A percentile compares a stretch with the other conserved stretches of the same genome.
phyloP scores from a whole-genome alignment of 805 yeast genomes.

The Kluyveromyces wickerhamii region DNA sequence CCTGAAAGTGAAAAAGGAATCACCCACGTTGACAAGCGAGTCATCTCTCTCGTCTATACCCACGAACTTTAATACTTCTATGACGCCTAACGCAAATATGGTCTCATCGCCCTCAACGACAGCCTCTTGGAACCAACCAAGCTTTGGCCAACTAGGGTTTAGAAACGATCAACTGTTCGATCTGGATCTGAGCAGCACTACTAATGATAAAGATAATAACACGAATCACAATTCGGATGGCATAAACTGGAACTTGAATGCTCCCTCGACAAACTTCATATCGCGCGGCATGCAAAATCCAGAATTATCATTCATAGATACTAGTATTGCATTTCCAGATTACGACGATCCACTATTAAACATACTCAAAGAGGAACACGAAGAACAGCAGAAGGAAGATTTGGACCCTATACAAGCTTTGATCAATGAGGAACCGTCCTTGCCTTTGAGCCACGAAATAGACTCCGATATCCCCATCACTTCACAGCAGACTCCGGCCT shows the following conservation, averaged over 20 bases:
- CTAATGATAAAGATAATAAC: constrained; percentile 7
- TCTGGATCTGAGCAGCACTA: constrained; percentile 2
- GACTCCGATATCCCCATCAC: too few species aligned
- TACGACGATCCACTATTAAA: constrained; percentile 9
- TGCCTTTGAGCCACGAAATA: neutral
- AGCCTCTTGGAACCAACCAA: constrained; percentile 10
- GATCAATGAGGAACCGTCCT: constrained; percentile 4
- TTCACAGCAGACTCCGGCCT: too few species aligned
- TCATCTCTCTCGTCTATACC: neutral
- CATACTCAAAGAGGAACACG: constrained; percentile 1
- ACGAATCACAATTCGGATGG: constrained; percentile 1
- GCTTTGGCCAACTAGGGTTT: constrained; percentile 16
- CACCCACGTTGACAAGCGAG: neutral
- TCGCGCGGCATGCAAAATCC: neutral
- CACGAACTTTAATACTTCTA: neutral
- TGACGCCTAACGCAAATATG: neutral
- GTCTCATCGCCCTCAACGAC: neutral
- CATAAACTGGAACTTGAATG: constrained; percentile 2
- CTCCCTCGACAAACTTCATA: constrained; percentile 1
- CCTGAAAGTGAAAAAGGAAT: neutral
- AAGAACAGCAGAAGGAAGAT: neutral
- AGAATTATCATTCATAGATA: constrained; percentile 18
- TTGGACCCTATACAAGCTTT: constrained; percentile 3
- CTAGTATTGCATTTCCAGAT: constrained; percentile 27
- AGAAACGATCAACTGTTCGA: constrained; percentile 7